Conservation (phyloP, 306 rosid species). For the Prunus armeniaca region DNA sequence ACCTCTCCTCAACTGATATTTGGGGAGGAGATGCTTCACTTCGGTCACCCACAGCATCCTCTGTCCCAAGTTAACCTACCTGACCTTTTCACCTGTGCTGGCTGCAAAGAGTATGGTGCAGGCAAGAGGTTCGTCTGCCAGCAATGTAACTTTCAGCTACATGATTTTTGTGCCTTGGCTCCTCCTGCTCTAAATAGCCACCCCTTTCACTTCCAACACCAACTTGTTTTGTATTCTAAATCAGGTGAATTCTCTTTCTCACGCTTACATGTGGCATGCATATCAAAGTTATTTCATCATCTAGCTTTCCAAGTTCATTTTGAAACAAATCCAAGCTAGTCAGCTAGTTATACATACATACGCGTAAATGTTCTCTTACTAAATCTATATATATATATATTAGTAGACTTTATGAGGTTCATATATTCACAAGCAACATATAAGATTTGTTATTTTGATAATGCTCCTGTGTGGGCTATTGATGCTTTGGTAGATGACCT, state of each 20-base stretch:
- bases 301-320: background rate
- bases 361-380: too few species aligned
- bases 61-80: slow-evolving; percentile 42
- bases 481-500: too few species aligned
- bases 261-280: background rate
- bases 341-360: background rate
- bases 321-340: background rate
- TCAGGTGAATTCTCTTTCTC: slow-evolving; percentile 38
- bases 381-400: too few species aligned
- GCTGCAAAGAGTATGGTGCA: slow-evolving; percentile 77
- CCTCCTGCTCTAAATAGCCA: slow-evolving; percentile 68
- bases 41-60: slow-evolving; percentile 72
- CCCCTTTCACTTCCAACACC: slow-evolving; percentile 77
- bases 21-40: slow-evolving; percentile 65
- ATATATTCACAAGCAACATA: background rate
- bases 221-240: slow-evolving; percentile 51
- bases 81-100: slow-evolving; percentile 62
- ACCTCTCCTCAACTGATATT: slow-evolving; percentile 56
- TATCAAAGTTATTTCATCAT: background rate
- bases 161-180: slow-evolving; percentile 80
- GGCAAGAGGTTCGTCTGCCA: slow-evolving; percentile 75
- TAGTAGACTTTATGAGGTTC: background rate
- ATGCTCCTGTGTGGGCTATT: too few species aligned
- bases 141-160: slow-evolving; percentile 72
- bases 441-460: too few species aligned